A percentile compares a stretch with the other conserved stretches of the same genome.
These are phyloP conservation scores for Ulmus americana DNA, from an alignment of 331 rosid species.

Conservation along the genomic window DNA sequence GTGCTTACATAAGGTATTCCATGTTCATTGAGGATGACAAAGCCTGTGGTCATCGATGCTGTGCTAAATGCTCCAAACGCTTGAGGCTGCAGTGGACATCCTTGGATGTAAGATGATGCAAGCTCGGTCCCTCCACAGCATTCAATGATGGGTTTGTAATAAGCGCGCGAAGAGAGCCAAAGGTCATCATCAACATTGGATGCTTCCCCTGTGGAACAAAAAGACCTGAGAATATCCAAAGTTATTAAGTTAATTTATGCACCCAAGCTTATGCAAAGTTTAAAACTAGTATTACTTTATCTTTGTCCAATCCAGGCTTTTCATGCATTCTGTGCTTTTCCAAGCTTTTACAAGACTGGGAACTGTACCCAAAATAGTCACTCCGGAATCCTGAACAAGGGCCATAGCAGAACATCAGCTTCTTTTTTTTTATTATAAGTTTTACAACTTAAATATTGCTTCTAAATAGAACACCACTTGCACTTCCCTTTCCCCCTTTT, in stretches of 20 bases:
- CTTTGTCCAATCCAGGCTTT: slow-evolving; percentile 85
- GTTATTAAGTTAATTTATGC: slow-evolving; percentile 16
- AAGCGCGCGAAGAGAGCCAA: slow-evolving; percentile 78
- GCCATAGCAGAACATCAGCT: neutral
- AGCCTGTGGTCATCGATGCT: slow-evolving; percentile 57
- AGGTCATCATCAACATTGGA: slow-evolving; percentile 83
- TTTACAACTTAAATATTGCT: too few species aligned
- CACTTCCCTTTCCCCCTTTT: too few species aligned
- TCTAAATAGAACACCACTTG: too few species aligned
- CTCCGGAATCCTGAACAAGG: slow-evolving; percentile 72
- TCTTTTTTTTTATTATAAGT: too few species aligned
- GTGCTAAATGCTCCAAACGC: slow-evolving; percentile 81
- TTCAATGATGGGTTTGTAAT: slow-evolving; percentile 61
- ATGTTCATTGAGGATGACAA: slow-evolving; percentile 60
- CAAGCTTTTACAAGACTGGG: slow-evolving; percentile 86
- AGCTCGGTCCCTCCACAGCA: slow-evolving; percentile 87
- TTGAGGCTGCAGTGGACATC: slow-evolving; percentile 73
- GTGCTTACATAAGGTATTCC: slow-evolving; percentile 58
- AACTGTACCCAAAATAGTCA: slow-evolving; percentile 79
- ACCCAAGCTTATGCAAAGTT: slow-evolving; percentile 9
- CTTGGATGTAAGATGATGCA: slow-evolving; percentile 55
- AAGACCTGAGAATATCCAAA: slow-evolving; percentile 37
- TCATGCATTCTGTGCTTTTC: slow-evolving; percentile 71
- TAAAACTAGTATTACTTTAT: slow-evolving; percentile 44
- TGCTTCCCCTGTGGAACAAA: slow-evolving; percentile 65